Conservation (phyloP, 257 asterid species). For the Solanum chiquidenum region DNA sequence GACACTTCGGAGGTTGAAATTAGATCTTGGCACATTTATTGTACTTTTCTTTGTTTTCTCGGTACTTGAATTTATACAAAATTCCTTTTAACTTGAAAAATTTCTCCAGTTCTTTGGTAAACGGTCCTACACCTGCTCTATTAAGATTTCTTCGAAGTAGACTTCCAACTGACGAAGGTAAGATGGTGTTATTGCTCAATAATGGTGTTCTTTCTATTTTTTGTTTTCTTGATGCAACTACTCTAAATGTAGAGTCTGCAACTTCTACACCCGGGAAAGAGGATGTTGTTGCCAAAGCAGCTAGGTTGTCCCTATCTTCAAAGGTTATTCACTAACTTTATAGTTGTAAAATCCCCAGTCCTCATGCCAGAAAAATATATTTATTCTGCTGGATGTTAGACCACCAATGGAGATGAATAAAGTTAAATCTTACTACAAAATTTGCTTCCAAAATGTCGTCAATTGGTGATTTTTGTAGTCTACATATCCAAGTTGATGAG, state of each 20-base stretch:
- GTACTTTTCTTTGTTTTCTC: background rate
- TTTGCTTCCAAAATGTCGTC: background rate
- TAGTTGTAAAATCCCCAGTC: conserved; percentile 1
- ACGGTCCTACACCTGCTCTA: conserved; percentile 83
- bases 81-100: background rate
- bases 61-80: background rate
- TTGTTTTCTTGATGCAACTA: background rate
- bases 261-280: conserved; percentile 44
- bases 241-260: conserved; percentile 39
- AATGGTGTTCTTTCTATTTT: background rate
- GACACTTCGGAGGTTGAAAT: conserved; percentile 73
- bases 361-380: background rate
- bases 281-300: conserved; percentile 55
- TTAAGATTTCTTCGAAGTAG: conserved; percentile 78
- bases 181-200: conserved; percentile 6
- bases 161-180: conserved; percentile 90
- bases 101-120: conserved; percentile 66
- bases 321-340: conserved; percentile 33
- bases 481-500: background rate
- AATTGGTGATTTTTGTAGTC: background rate
- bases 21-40: background rate
- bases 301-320: conserved; percentile 66
- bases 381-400: background rate
- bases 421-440: background rate
- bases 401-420: background rate